phyloP scores from a whole-genome alignment of 805 yeast genomes.

The Hanseniaspora valbyensis region DNA sequence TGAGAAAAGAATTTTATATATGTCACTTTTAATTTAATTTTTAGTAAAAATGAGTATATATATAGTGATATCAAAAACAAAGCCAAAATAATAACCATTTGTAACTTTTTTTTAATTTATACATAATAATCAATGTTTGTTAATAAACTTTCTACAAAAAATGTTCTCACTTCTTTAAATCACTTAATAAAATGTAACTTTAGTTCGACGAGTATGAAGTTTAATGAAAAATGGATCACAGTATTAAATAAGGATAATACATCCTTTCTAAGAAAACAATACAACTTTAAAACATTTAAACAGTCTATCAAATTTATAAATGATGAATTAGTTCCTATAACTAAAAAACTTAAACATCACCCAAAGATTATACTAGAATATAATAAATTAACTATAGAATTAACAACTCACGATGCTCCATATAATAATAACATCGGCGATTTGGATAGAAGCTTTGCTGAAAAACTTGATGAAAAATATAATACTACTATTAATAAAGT shows the following conservation, averaged over 20 bases:
- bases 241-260: background rate
- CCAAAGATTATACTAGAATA: background rate
- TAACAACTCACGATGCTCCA: constrained; percentile 7
- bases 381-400: background rate
- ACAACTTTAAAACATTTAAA: constrained; percentile 5
- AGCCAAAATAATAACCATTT: too few species aligned
- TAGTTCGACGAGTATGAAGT: too few species aligned
- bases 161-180: too few species aligned
- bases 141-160: too few species aligned
- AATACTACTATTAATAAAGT: background rate
- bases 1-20: too few species aligned
- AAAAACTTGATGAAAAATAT: background rate
- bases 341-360: constrained; percentile 4
- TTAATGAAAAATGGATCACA: background rate
- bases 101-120: too few species aligned
- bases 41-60: too few species aligned
- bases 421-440: background rate
- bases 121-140: too few species aligned
- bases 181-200: too few species aligned
- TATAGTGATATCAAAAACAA: too few species aligned
- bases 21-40: too few species aligned
- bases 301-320: constrained; percentile 3
- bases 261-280: constrained; percentile 1
- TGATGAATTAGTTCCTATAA: constrained; percentile 1
- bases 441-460: background rate